Percentiles rank a stretch among this genome's conserved stretches.
phyloP scores from a whole-genome alignment of 805 yeast genomes.

The Isabelozyma pseudorhagii region DNA sequence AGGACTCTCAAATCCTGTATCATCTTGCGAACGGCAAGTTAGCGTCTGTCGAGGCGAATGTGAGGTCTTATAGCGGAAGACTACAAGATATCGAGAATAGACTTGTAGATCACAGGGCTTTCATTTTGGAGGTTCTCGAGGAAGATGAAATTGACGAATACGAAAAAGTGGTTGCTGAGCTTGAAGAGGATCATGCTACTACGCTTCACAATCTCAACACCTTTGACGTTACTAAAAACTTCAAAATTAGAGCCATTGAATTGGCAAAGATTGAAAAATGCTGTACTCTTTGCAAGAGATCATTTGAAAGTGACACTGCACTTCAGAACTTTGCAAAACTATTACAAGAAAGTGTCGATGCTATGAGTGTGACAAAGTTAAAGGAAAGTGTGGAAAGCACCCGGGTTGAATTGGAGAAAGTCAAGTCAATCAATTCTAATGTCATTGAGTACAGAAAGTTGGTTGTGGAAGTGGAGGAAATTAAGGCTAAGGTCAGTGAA shows the following conservation, averaged over 20 bases:
- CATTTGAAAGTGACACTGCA: slow-evolving; percentile 47
- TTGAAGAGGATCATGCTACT: slow-evolving; percentile 60
- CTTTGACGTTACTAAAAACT: slow-evolving; percentile 63
- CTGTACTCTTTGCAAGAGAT: slow-evolving; percentile 73
- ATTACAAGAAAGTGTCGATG: slow-evolving; percentile 25
- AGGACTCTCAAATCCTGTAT: slow-evolving; percentile 9
- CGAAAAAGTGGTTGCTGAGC: slow-evolving; percentile 46
- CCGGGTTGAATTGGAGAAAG: slow-evolving; percentile 26
- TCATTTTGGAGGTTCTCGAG: slow-evolving; percentile 23
- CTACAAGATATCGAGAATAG: slow-evolving; percentile 3
- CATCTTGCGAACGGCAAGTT: not conserved
- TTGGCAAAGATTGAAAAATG: slow-evolving; percentile 54
- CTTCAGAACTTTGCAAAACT: slow-evolving; percentile 22
- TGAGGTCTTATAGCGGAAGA: slow-evolving; percentile 1
- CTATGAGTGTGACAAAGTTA: slow-evolving; percentile 25
- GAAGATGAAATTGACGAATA: slow-evolving; percentile 48
- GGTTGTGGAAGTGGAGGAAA: slow-evolving; percentile 4
- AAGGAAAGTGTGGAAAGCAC: slow-evolving; percentile 25
- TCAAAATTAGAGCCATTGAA: slow-evolving; percentile 66
- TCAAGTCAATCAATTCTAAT: slow-evolving; percentile 27
- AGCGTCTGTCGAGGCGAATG: not conserved
- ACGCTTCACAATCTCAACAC: slow-evolving; percentile 67
- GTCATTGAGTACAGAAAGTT: slow-evolving; percentile 23
- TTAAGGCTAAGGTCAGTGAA: not conserved
- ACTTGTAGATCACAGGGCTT: not conserved